Conservation (phyloP, 2,329 filamentous ascomycete genomes). For the Ascochyta viciae-villosae region DNA sequence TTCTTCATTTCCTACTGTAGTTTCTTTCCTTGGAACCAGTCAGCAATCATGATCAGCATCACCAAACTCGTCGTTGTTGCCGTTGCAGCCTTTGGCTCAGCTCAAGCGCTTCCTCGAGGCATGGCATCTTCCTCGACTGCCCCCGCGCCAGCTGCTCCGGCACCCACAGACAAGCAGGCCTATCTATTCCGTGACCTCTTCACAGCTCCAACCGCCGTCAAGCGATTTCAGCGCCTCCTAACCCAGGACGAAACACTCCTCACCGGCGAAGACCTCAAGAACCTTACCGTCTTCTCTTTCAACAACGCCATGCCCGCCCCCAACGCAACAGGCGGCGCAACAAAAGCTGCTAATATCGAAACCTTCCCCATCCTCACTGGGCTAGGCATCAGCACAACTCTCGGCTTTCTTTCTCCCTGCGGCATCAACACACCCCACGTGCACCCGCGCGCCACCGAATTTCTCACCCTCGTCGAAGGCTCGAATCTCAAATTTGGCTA, state of each 20-base stretch:
- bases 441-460: conserved; percentile 58
- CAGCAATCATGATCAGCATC: conserved; percentile 46
- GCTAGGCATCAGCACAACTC: conserved; percentile 48
- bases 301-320: conserved; percentile 51
- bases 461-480: conserved; percentile 55
- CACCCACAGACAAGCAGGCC: conserved; percentile 29
- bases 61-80: conserved; percentile 44
- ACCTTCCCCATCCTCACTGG: conserved; percentile 51
- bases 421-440: conserved; percentile 59
- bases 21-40: conserved; percentile 20
- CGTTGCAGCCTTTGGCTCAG: conserved; percentile 40
- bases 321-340: conserved; percentile 62
- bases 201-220: conserved; percentile 46
- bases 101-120: conserved; percentile 40
- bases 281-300: conserved; percentile 69
- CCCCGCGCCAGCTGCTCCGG: conserved; percentile 20
- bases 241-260: conserved; percentile 42
- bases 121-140: conserved; percentile 20
- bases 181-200: conserved; percentile 40
- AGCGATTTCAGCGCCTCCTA: conserved; percentile 49
- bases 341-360: conserved; percentile 46
- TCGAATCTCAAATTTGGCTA: conserved; percentile 52
- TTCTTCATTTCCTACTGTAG: conserved; percentile 21
- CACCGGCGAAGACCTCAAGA: conserved; percentile 38
- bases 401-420: conserved; percentile 53